Percentiles rank a stretch among this genome's conserved stretches.
Conservation (phyloP, 1,284 basidiomycete species). For the Trichosporon sp. region DNA sequence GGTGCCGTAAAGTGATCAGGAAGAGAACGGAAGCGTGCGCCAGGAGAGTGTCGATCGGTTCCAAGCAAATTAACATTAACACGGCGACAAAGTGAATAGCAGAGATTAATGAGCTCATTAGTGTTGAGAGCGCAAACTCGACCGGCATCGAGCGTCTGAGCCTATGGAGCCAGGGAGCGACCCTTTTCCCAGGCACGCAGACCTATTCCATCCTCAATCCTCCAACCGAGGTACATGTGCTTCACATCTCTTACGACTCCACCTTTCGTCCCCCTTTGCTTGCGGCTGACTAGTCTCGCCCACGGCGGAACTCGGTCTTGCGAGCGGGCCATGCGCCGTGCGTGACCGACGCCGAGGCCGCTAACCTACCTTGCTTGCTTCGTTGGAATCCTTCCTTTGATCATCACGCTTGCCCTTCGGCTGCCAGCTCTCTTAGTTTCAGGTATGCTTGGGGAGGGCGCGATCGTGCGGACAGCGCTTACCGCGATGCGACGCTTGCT, state of each 20-base stretch:
- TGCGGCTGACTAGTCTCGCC: neutral
- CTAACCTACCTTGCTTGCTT: no score
- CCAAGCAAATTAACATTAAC: neutral
- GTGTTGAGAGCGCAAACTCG: neutral
- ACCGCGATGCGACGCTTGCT: neutral
- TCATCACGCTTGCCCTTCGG: neutral
- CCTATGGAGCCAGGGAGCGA: neutral
- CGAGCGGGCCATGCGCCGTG: neutral
- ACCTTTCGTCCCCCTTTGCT: neutral
- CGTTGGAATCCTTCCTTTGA: neutral
- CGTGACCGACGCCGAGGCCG: neutral
- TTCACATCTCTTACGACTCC: neutral
- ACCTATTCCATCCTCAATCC: neutral
- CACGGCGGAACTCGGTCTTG: neutral
- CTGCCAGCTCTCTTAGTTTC: neutral
- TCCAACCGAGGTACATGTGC: neutral
- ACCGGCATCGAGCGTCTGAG: neutral
- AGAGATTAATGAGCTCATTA: neutral
- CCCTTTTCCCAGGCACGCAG: neutral
- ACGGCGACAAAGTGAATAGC: neutral
- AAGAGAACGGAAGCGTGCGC: neutral
- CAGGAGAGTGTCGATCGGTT: neutral
- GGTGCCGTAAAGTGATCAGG: slow-evolving; percentile 1
- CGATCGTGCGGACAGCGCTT: neutral
- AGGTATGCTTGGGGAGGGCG: neutral